Base-by-base conservation (phyloP, 495 filamentous ascomycete species). In the Xeromyces bisporus region DNA sequence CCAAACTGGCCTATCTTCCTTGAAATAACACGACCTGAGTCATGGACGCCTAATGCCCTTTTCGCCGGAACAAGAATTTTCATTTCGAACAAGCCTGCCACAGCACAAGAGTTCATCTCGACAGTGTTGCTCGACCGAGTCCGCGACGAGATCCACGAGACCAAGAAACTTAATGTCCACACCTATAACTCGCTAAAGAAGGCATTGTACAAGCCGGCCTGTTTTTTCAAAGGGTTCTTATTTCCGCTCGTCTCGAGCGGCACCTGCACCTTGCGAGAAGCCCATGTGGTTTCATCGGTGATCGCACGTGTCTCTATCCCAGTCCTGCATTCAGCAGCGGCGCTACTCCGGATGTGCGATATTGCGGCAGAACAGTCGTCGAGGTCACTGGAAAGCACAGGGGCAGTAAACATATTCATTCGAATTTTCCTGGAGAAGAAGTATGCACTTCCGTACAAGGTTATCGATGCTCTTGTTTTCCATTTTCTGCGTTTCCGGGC, bases 191-290 rank as follows among this genome's bases (percentile, higher is more conserved):
- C 82, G 1, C 60, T 97, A 28, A 93, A 92, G 52, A 92, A 92
- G 47, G 74, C 75, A 2, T 64, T 96, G 6, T 99, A 93, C 64
- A 96, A 94, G 47, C 91, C 89, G 2, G 80, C 83, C 0, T 82
- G 83, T 14, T 99, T 91, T 57, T 96, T 99, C 64, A 94, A 94
- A 52, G 89, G 89, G 1, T 71, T 96, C 38, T 62, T 97, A 4
- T 96, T 96, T 45, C 91, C 91, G 3, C 64, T 97, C 7, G 76
- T 87, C 0, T 66, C 64, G 10, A 70, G 68, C 33, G 64, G 80
- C 7, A 81, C 73, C 16, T 92, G 84, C 58, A 87, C 85, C 3
- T 55, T 96, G 26, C 69, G 85, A 18, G 89, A 97, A 56, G 89
- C 89, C 1, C 75, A 84, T 39, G 93, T 96, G 41, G 65, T 97